Base-by-base conservation (phyloP, 371 early-diverging fungal genomes). In the Syncephalastrum monosporum region DNA sequence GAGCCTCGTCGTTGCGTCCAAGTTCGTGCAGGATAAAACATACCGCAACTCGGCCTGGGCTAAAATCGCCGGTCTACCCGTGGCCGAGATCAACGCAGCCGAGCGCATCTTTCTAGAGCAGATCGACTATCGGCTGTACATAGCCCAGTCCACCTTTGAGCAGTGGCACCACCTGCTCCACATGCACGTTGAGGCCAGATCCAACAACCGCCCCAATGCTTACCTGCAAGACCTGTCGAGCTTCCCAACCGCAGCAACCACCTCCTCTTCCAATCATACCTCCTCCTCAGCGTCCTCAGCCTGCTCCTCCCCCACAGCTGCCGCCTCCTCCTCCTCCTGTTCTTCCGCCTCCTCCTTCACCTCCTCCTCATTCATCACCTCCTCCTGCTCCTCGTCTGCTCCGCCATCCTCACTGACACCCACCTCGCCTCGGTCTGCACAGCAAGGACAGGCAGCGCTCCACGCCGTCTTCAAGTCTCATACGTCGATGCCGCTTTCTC, bases 1-100 rank as follows among this genome's bases (percentile, higher is more conserved):
- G 4, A 88, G 90, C 7, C 63, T 91, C 16, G 84, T 91, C 21
- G 75, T 88, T 21, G 91, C 91, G 5, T 86, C 87, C 42, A 91
- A 91, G 64, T 91, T 88, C 65, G 84, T 89, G 33, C 84, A 83
- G 57, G 92, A 91, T 63, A 78, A 84, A 59, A 86, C 90, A 33
- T 91, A 87, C 59, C 85, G 90, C 21, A 91, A 90, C 75, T 82
- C 82, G 56, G 88, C 90, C 10, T 91, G 91, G 92, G 84, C 88
- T 53, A 87, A 87, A 67, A 84, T 92, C 42, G 88, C 92, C 23
- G 83, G 86, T 42, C 68, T 91, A n/a, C 82, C 87, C 6, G 79
- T 87, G 14, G 46, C 72, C 17, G 89, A 91, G 72, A 84, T 92
- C 61, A 84, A 86, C 71, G 70, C 80, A 38, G 88, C 89, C 62